These are phyloP conservation scores for Ogataea glucozyma DNA, from an alignment of 805 yeast genomes.

Conservation along the genomic window DNA sequence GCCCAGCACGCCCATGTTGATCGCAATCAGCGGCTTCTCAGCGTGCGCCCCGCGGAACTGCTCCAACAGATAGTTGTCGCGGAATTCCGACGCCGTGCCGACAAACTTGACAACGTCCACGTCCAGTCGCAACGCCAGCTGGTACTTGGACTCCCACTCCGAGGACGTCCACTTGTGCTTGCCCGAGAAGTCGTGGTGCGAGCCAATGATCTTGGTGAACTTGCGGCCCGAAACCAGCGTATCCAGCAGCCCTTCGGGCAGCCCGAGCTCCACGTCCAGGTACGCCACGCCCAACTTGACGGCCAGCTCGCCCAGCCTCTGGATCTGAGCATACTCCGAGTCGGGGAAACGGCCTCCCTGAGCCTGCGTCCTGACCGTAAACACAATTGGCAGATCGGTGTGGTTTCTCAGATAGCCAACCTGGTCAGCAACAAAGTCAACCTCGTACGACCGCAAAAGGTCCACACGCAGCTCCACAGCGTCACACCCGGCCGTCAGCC, in stretches of 20 bases:
- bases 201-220: constrained; percentile 73
- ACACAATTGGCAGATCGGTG: constrained; percentile 72
- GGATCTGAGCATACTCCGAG: constrained; percentile 47
- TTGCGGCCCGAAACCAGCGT: constrained; percentile 53
- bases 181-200: constrained; percentile 77
- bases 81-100: constrained; percentile 64
- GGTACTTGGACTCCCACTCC: constrained; percentile 75
- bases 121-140: constrained; percentile 61
- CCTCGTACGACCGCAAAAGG: constrained; percentile 51
- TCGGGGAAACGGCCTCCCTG: constrained; percentile 88
- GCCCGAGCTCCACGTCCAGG: constrained; percentile 76
- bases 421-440: constrained; percentile 69
- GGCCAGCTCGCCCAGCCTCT: constrained; percentile 57
- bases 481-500: constrained; percentile 64
- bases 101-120: constrained; percentile 83
- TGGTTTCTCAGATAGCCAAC: constrained; percentile 66
- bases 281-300: constrained; percentile 77
- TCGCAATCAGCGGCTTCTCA: constrained; percentile 70
- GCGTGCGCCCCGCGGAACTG: constrained; percentile 60
- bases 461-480: constrained; percentile 88
- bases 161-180: constrained; percentile 60
- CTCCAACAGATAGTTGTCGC: constrained; percentile 74
- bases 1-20: constrained; percentile 78
- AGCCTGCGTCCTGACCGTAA: constrained; percentile 70
- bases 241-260: constrained; percentile 56